Conservation (phyloP, 1,284 basidiomycete genomes). For the Bondarzewia mesenterica region DNA sequence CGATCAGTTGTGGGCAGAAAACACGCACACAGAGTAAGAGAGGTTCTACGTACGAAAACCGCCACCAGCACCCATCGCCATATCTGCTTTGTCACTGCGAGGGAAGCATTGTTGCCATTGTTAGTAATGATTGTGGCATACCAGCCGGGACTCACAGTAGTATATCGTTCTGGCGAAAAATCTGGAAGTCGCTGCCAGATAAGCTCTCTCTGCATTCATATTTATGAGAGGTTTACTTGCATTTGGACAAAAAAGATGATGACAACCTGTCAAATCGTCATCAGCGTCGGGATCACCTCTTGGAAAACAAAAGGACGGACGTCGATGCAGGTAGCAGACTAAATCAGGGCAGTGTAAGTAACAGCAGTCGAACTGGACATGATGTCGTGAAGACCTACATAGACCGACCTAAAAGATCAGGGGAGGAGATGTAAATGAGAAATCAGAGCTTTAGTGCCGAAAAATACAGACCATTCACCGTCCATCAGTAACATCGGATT, state of each 20-base stretch:
- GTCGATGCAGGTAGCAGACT: background rate
- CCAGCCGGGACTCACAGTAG: background rate
- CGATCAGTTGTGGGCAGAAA: no score
- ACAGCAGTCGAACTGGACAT: no score
- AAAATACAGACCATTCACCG: background rate
- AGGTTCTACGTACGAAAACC: no score
- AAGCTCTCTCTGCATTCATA: background rate
- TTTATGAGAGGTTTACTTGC: background rate
- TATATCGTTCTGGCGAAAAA: background rate
- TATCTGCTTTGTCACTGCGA: background rate
- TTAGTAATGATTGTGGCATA: no score
- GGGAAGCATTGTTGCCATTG: background rate
- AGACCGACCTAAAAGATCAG: background rate
- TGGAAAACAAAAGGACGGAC: background rate
- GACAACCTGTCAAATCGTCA: background rate
- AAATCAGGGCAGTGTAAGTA: no score
- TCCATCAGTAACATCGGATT: background rate
- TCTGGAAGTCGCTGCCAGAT: background rate
- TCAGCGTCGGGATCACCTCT: no score
- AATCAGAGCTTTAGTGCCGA: no score
- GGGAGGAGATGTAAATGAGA: no score
- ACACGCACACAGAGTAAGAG: no score
- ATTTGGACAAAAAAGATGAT: background rate
- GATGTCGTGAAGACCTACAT: background rate
- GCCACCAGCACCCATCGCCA: background rate